Evolutionary conservation across 2,329 filamentous ascomycete genomes (phyloP).

Genomic region (Verticillium dahliae): DNA sequence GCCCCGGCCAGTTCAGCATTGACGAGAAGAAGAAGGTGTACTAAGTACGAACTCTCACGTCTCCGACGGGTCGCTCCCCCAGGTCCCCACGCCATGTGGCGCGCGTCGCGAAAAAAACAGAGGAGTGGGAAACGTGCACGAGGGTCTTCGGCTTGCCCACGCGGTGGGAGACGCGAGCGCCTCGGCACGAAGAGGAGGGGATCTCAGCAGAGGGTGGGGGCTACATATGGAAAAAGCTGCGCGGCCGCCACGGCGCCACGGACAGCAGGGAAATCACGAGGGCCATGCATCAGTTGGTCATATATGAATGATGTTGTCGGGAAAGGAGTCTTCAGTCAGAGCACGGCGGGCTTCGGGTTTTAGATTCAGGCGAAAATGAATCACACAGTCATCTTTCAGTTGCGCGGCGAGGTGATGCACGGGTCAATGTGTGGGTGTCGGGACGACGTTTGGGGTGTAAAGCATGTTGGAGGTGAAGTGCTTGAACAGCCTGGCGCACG

Average conservation of each 20-base stretch:
- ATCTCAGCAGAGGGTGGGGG: too few species aligned
- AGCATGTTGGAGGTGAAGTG: too few species aligned
- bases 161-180: neutral
- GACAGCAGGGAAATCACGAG: constrained; percentile 17
- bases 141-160: neutral
- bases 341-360: constrained; percentile 4
- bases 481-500: too few species aligned
- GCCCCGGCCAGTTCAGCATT: constrained; percentile 93
- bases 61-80: neutral
- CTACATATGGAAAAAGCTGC: constrained; percentile 8
- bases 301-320: constrained; percentile 11
- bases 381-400: constrained; percentile 8
- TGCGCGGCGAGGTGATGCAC: neutral
- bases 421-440: too few species aligned
- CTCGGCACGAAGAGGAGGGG: neutral
- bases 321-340: constrained; percentile 6
- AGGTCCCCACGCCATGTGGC: neutral
- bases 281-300: constrained; percentile 16
- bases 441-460: too few species aligned
- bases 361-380: constrained; percentile 4
- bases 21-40: constrained; percentile 99
- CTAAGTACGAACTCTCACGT: constrained; percentile 33
- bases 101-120: neutral
- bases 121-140: neutral
- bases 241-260: constrained; percentile 16